A percentile compares a stretch with the other conserved stretches of the same genome.
These are phyloP conservation scores for Schizonepeta tenuifolia DNA, from an alignment of 257 asterid species.

Conservation along the genomic window DNA sequence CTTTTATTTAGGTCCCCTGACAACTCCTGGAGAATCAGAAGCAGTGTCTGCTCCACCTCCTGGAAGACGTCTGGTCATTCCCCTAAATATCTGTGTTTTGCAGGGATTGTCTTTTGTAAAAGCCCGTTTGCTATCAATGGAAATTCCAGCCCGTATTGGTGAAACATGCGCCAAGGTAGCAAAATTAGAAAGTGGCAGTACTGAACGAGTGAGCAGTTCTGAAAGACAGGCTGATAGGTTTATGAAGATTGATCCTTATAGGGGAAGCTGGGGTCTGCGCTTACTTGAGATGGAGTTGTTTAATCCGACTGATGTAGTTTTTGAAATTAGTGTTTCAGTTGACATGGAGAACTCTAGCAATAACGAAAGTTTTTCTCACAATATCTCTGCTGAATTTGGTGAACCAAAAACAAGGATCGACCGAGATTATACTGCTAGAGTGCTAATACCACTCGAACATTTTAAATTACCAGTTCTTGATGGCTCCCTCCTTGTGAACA, in stretches of 20 bases:
- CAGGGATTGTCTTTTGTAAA: conserved; percentile 89
- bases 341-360: conserved; percentile 59
- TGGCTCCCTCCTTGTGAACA: conserved; percentile 70
- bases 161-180: conserved; percentile 53
- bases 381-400: conserved; percentile 47
- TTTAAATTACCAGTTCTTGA: conserved; percentile 95
- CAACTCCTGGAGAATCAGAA: conserved; percentile 49
- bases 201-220: conserved; percentile 48
- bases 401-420: conserved; percentile 95
- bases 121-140: conserved; percentile 97
- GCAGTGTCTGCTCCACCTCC: conserved; percentile 66
- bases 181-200: conserved; percentile 42
- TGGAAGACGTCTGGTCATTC: conserved; percentile 89
- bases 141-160: conserved; percentile 92
- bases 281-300: conserved; percentile 93
- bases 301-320: conserved; percentile 94
- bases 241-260: conserved; percentile 93
- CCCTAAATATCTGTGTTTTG: conserved; percentile 80
- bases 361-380: conserved; percentile 41
- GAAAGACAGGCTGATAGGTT: conserved; percentile 72
- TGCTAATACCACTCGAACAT: conserved; percentile 93
- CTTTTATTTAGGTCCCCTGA: conserved; percentile 58
- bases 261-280: conserved; percentile 99
- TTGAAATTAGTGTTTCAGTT: conserved; percentile 88
- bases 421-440: conserved; percentile 91